Evolutionary conservation across 352 stramenopile species (phyloP).

Genomic region (Globisporangium apiculatum): DNA sequence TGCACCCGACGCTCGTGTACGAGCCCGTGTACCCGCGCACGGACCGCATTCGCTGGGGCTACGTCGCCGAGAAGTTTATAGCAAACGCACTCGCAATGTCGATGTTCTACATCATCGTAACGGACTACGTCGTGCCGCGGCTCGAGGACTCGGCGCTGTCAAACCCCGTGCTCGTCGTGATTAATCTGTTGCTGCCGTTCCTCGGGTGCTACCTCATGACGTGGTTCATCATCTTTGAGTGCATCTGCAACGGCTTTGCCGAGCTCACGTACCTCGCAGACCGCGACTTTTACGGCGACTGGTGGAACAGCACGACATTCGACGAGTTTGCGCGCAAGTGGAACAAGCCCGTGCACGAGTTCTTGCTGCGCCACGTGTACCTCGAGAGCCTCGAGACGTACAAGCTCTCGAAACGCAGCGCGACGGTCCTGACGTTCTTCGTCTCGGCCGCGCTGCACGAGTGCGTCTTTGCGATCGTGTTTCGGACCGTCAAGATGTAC

Average conservation of each 20-base stretch:
- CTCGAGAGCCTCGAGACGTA: conserved; percentile 69
- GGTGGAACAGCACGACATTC: conserved; percentile 96
- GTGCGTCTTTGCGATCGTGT: conserved; percentile 93
- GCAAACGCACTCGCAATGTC: conserved; percentile 74
- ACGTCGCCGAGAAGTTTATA: conserved; percentile 72
- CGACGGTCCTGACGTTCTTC: conserved; percentile 88
- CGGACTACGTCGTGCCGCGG: conserved; percentile 82
- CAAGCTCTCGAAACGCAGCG: conserved; percentile 66
- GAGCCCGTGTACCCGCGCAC: conserved; percentile 90
- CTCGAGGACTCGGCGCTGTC: conserved; percentile 64
- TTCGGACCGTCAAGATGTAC: conserved; percentile 90
- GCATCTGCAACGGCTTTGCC: conserved; percentile 93
- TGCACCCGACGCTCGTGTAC: conserved; percentile 92
- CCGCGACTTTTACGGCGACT: conserved; percentile 94
- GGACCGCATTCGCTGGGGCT: conserved; percentile 73
- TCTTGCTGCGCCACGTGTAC: conserved; percentile 84
- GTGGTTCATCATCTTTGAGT: conserved; percentile 97
- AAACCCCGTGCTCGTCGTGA: conserved; percentile 48
- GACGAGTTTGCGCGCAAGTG: conserved; percentile 90
- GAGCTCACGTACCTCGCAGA: conserved; percentile 90
- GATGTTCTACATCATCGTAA: conserved; percentile 88
- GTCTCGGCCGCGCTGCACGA: conserved; percentile 95
- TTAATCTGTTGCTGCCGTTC: conserved; percentile 88
- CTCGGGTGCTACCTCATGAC: conserved; percentile 93
- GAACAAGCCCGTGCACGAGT: conserved; percentile 98